Evolutionary conservation across 352 stramenopile genomes (phyloP).

Genomic region (Phytopythium montanum): DNA sequence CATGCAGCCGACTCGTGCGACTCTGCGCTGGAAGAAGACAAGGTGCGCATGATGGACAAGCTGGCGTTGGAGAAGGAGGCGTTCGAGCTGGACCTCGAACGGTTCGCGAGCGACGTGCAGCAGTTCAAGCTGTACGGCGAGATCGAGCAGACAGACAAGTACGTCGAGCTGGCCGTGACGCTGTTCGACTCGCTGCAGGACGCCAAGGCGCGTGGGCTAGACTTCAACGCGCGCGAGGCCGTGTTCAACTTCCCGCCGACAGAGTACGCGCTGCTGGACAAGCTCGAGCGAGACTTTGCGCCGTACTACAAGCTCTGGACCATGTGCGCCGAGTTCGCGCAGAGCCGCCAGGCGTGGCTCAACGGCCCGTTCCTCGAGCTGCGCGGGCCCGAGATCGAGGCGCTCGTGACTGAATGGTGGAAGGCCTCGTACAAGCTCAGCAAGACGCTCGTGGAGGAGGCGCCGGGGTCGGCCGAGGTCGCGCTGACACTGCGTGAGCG

Average conservation of each 20-base stretch:
- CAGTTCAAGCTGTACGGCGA: conserved; percentile 87
- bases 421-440: conserved; percentile 91
- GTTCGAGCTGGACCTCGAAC: conserved; percentile 82
- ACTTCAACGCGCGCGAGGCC: conserved; percentile 92
- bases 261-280: conserved; percentile 86
- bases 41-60: conserved; percentile 93
- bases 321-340: conserved; percentile 93
- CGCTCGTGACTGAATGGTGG: conserved; percentile 91
- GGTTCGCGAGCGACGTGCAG: conserved; percentile 88
- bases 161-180: conserved; percentile 83
- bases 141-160: conserved; percentile 87
- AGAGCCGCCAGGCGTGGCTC: conserved; percentile 89
- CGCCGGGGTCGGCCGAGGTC: conserved; percentile 84
- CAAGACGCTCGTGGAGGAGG: conserved; percentile 87
- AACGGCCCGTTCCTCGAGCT: conserved; percentile 91
- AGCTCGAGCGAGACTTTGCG: conserved; percentile 83
- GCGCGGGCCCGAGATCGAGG: conserved; percentile 86
- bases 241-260: conserved; percentile 93
- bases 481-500: conserved; percentile 86
- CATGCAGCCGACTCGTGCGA: conserved; percentile 83
- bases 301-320: conserved; percentile 95
- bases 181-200: conserved; percentile 90
- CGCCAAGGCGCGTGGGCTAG: conserved; percentile 84
- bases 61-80: conserved; percentile 89
- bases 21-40: conserved; percentile 88